Percentiles rank a stretch among this genome's conserved stretches.
These are phyloP conservation scores for Suhomyces panamericanus DNA, from an alignment of 1,139 yeast genomes.

Conservation along the genomic window DNA sequence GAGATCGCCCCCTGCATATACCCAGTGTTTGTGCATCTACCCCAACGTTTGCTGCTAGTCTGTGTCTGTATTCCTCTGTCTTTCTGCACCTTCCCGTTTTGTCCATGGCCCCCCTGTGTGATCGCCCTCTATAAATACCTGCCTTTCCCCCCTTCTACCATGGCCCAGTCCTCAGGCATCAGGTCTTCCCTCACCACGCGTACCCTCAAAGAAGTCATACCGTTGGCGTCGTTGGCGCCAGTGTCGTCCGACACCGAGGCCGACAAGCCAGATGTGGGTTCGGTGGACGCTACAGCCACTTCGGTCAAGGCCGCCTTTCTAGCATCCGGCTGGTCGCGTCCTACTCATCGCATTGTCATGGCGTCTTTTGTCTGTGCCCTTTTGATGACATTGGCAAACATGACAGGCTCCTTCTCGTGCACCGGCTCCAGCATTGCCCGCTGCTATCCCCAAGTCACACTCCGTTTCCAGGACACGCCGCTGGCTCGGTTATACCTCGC, in stretches of 20 bases:
- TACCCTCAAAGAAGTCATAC: neutral
- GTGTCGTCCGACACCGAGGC: too few relatives aligned
- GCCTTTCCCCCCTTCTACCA: neutral
- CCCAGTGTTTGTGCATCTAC: neutral
- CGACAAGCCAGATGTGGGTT: neutral
- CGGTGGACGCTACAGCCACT: neutral
- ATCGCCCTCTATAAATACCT: neutral
- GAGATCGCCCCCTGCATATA: too few relatives aligned
- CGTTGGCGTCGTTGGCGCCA: too few relatives aligned
- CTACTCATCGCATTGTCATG: neutral
- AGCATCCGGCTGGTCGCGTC: neutral
- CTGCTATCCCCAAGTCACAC: constrained; percentile 50
- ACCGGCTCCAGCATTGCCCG: constrained; percentile 11
- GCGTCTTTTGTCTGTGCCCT: constrained; percentile 10
- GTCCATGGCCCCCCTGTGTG: too few relatives aligned
- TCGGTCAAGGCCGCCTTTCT: neutral
- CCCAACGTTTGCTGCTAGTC: neutral
- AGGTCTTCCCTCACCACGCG: neutral
- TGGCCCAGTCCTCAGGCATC: neutral
- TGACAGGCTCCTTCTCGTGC: constrained; percentile 15
- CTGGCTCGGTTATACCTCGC: constrained; percentile 31
- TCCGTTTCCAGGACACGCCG: constrained; percentile 37
- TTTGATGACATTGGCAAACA: constrained; percentile 10
- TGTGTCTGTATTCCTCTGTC: neutral
- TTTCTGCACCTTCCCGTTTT: neutral